Evolutionary conservation across 2,329 filamentous ascomycete species (phyloP).

Genomic region (Trichoderma simmonsii): DNA sequence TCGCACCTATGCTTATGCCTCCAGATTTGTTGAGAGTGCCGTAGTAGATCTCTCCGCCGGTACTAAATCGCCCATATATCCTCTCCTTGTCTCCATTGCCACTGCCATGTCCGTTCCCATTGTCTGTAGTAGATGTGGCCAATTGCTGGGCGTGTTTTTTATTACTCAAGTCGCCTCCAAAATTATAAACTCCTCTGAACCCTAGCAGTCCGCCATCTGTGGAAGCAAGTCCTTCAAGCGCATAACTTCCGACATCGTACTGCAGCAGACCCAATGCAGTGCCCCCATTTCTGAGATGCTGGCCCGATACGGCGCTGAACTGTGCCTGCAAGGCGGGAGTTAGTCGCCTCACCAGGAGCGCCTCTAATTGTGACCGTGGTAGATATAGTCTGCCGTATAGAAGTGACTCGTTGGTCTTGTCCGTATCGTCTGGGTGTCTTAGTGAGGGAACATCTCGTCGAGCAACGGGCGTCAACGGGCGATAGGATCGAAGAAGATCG

Average conservation of each 20-base stretch:
- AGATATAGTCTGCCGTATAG: slow-evolving; percentile 78
- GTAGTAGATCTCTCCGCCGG: slow-evolving; percentile 92
- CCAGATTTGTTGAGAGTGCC: slow-evolving; percentile 91
- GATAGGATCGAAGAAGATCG: slow-evolving; percentile 77
- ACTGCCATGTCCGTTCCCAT: slow-evolving; percentile 24
- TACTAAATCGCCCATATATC: slow-evolving; percentile 79
- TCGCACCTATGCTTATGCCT: slow-evolving; percentile 80
- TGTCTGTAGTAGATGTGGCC: slow-evolving; percentile 13
- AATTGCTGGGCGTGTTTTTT: background rate
- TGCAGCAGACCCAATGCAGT: slow-evolving; percentile 71
- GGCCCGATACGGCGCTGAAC: slow-evolving; percentile 73
- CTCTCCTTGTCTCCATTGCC: slow-evolving; percentile 49
- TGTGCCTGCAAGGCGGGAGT: slow-evolving; percentile 76
- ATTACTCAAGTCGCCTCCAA: slow-evolving; percentile 64
- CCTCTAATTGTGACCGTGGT: slow-evolving; percentile 81
- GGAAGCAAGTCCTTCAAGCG: slow-evolving; percentile 84
- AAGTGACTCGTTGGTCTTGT: slow-evolving; percentile 50
- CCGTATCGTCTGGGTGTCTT: slow-evolving; percentile 22
- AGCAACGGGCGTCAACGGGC: slow-evolving; percentile 65
- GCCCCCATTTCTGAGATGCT: slow-evolving; percentile 68
- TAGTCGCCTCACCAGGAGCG: slow-evolving; percentile 74
- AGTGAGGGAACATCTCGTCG: slow-evolving; percentile 26
- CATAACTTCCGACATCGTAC: slow-evolving; percentile 84
- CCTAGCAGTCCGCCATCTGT: slow-evolving; percentile 90
- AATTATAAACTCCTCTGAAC: slow-evolving; percentile 88